A percentile compares a stretch with the other conserved stretches of the same genome.
Evolutionary conservation across 768 basidiomycete genomes (phyloP).

Genomic region (Amanita muscaria): DNA sequence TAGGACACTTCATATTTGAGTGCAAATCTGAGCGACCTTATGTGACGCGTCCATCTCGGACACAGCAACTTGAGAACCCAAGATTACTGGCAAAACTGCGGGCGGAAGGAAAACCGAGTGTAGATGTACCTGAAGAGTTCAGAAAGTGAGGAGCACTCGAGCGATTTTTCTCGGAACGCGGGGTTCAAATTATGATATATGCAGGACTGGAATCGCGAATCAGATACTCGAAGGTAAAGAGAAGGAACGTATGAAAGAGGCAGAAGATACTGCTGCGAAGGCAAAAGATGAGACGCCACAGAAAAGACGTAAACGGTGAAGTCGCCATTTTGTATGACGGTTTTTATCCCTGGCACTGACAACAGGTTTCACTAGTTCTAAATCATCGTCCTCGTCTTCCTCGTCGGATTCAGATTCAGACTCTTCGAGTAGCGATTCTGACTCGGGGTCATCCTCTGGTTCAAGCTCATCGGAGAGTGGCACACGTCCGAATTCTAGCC

Average conservation of each 20-base stretch:
- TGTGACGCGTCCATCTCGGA: constrained; percentile 81
- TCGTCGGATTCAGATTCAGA: constrained; percentile 25
- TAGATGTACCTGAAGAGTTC: constrained; percentile 89
- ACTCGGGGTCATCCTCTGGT: constrained; percentile 17
- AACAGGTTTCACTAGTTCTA: constrained; percentile 4
- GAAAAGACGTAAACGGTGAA: constrained; percentile 29
- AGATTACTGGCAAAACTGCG: constrained; percentile 55
- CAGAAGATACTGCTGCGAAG: constrained; percentile 23
- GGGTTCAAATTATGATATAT: too few relatives aligned
- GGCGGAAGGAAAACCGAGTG: constrained; percentile 62
- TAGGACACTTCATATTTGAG: constrained; percentile 90
- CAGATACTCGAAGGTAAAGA: constrained; percentile 78
- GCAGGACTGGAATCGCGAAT: constrained; percentile 70
- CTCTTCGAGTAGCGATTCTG: constrained; percentile 42
- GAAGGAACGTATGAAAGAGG: constrained; percentile 52
- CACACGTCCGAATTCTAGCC: constrained; percentile 1
- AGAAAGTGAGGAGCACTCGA: constrained; percentile 47
- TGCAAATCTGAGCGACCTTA: constrained; percentile 81
- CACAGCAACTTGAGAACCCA: constrained; percentile 79
- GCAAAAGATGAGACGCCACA: constrained; percentile 28
- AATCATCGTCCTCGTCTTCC: constrained; percentile 22
- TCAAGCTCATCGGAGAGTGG: constrained; percentile 2
- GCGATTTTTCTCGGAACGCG: too few relatives aligned
- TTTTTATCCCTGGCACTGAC: neutral
- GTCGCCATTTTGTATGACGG: neutral